These are phyloP conservation scores for Globisporangium alternatum DNA, from an alignment of 352 stramenopile species.

Conservation along the genomic window DNA sequence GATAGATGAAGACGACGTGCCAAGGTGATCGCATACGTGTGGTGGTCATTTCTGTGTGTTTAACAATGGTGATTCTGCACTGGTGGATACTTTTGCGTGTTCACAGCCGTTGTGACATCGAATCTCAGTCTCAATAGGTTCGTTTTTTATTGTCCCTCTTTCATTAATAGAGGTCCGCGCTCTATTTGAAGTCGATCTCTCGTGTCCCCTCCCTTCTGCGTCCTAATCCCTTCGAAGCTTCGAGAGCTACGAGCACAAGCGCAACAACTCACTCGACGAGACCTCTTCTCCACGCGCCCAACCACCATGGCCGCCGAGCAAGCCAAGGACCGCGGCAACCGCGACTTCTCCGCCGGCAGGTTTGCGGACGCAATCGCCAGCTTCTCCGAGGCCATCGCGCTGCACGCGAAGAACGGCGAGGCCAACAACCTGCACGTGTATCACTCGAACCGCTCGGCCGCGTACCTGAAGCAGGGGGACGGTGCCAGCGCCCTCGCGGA, in stretches of 20 bases:
- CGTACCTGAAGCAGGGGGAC: constrained; percentile 78
- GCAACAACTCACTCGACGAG: not conserved
- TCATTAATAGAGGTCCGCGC: too few species aligned
- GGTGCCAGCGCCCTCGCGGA: constrained; percentile 64
- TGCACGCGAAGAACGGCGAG: constrained; percentile 35
- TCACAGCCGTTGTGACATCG: not conserved
- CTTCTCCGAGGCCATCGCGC: constrained; percentile 79
- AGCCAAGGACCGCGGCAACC: constrained; percentile 87
- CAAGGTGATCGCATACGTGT: too few species aligned
- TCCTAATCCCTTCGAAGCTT: constrained; percentile 11
- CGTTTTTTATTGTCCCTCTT: too few species aligned
- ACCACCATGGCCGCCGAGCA: constrained; percentile 73
- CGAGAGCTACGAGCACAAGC: constrained; percentile 7
- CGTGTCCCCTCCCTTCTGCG: not conserved
- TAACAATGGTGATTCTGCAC: not conserved
- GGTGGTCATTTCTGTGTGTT: too few species aligned
- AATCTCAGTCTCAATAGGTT: too few species aligned
- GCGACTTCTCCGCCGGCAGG: constrained; percentile 63
- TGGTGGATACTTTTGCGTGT: not conserved
- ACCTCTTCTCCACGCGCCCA: not conserved
- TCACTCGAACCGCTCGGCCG: constrained; percentile 83
- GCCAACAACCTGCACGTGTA: constrained; percentile 58
- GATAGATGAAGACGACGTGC: not conserved
- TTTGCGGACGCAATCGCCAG: constrained; percentile 61
- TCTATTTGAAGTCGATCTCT: too few species aligned